These are phyloP conservation scores for Pulchroboletus neoregius DNA, from an alignment of 1,284 basidiomycete genomes.

Conservation along the genomic window DNA sequence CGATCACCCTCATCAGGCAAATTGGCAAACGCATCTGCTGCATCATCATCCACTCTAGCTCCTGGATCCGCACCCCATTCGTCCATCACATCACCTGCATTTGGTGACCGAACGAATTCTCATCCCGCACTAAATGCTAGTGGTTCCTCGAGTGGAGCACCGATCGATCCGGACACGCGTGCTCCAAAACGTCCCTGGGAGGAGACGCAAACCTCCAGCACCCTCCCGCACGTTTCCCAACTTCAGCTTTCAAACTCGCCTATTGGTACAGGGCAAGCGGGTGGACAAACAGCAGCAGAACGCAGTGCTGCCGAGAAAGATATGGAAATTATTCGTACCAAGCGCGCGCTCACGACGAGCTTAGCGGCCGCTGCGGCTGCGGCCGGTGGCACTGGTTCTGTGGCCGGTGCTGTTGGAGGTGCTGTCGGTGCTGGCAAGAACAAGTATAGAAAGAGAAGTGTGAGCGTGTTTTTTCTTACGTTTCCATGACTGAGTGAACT, in stretches of 20 bases:
- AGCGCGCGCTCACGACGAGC: constrained; percentile 62
- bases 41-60: constrained; percentile 12
- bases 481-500: constrained; percentile 18
- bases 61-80: constrained; percentile 16
- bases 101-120: constrained; percentile 22
- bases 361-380: constrained; percentile 42
- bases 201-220: constrained; percentile 38
- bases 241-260: constrained; percentile 25
- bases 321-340: constrained; percentile 75
- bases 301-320: constrained; percentile 69
- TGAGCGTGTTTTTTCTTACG: constrained; percentile 38
- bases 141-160: constrained; percentile 20
- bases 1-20: constrained; percentile 35
- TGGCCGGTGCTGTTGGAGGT: constrained; percentile 26
- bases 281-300: constrained; percentile 26
- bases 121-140: constrained; percentile 17
- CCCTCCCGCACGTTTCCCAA: constrained; percentile 27
- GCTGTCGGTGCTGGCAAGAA: constrained; percentile 44
- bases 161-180: constrained; percentile 36
- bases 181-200: constrained; percentile 77
- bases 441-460: constrained; percentile 78
- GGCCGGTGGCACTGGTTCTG: constrained; percentile 22
- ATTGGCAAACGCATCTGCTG: constrained; percentile 7
- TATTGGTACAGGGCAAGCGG: constrained; percentile 8
- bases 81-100: constrained; percentile 20